Evolutionary conservation across 2,329 filamentous ascomycete species (phyloP).

Genomic region (Hypocreales sp.): DNA sequence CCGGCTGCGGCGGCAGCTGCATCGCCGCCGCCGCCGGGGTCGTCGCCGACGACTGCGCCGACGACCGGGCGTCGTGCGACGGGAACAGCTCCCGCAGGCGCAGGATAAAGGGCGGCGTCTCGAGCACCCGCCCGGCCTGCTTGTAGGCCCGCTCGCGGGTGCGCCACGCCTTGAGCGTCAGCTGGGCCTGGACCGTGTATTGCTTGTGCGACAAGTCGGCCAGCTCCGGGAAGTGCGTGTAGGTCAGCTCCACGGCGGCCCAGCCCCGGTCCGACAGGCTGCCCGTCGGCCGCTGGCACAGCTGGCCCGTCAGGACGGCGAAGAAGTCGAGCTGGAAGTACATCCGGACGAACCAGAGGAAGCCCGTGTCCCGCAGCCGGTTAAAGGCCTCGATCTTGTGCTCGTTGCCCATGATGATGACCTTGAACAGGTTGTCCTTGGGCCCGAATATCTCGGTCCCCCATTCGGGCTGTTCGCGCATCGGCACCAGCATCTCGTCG

Average conservation of each 20-base stretch:
- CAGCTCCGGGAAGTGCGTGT: constrained; percentile 33
- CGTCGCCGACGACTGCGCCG: constrained; percentile 12
- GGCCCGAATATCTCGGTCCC: constrained; percentile 30
- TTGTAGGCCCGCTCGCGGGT: constrained; percentile 27
- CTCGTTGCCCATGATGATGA: constrained; percentile 32
- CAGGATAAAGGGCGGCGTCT: constrained; percentile 28
- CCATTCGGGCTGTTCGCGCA: constrained; percentile 30
- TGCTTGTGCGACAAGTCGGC: constrained; percentile 30
- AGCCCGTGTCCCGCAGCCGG: constrained; percentile 26
- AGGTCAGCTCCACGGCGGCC: constrained; percentile 28
- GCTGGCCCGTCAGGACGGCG: constrained; percentile 36
- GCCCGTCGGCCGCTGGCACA: constrained; percentile 32
- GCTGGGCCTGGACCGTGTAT: constrained; percentile 27
- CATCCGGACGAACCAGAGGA: constrained; percentile 37
- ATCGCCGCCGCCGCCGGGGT: constrained; percentile 12
- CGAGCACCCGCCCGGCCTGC: constrained; percentile 19
- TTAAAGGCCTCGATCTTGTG: constrained; percentile 29
- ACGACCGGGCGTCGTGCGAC: constrained; percentile 18
- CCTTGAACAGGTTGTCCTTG: constrained; percentile 39
- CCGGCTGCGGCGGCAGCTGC: constrained; percentile 6
- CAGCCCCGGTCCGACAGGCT: constrained; percentile 37
- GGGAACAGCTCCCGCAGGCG: constrained; percentile 28
- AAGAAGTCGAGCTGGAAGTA: constrained; percentile 43
- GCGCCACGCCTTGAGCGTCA: constrained; percentile 36
- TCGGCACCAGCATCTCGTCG: constrained; percentile 28